Evolutionary conservation across 2,329 filamentous ascomycete species (phyloP).

Genomic region (Aureobasidium melanogenum): DNA sequence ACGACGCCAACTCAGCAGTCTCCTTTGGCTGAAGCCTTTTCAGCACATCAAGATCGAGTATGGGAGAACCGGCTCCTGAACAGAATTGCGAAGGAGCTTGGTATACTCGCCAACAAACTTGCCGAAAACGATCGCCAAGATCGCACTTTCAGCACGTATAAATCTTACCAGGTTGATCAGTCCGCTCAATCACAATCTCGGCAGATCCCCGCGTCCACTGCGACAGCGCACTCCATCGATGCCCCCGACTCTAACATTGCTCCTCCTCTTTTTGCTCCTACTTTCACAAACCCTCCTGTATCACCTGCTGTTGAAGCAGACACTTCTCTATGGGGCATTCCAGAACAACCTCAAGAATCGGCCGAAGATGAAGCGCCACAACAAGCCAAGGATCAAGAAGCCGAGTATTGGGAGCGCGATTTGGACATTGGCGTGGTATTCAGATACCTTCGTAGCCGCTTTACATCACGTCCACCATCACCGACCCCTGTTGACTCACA

Average conservation of each 20-base stretch:
- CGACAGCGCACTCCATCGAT: slow-evolving; percentile 21
- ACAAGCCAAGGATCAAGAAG: slow-evolving; percentile 35
- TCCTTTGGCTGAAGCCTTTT: slow-evolving; percentile 19
- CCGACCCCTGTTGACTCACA: slow-evolving; percentile 13
- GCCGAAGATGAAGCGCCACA: slow-evolving; percentile 19
- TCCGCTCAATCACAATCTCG: slow-evolving; percentile 18
- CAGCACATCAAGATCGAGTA: slow-evolving; percentile 26
- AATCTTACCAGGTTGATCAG: slow-evolving; percentile 21
- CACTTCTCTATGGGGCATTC: slow-evolving; percentile 57
- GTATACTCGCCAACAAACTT: slow-evolving; percentile 71
- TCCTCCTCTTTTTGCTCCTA: slow-evolving; percentile 39
- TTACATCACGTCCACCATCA: slow-evolving; percentile 43
- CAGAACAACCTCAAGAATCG: slow-evolving; percentile 45
- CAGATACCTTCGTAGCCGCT: slow-evolving; percentile 70
- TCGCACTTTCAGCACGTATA: slow-evolving; percentile 73
- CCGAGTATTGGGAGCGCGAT: slow-evolving; percentile 87
- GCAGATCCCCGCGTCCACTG: slow-evolving; percentile 17
- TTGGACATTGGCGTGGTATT: slow-evolving; percentile 89
- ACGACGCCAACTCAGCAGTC: slow-evolving; percentile 25
- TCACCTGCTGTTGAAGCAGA: slow-evolving; percentile 31
- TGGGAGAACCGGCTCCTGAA: slow-evolving; percentile 78
- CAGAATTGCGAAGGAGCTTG: slow-evolving; percentile 77
- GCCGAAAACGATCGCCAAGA: slow-evolving; percentile 65
- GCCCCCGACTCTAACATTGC: slow-evolving; percentile 26
- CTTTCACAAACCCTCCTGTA: slow-evolving; percentile 27